Percentiles rank a stretch among this genome's conserved stretches.
These are phyloP conservation scores for Endotrypanum monterogeii DNA, from an alignment of 208 protist species.

Conservation along the genomic window DNA sequence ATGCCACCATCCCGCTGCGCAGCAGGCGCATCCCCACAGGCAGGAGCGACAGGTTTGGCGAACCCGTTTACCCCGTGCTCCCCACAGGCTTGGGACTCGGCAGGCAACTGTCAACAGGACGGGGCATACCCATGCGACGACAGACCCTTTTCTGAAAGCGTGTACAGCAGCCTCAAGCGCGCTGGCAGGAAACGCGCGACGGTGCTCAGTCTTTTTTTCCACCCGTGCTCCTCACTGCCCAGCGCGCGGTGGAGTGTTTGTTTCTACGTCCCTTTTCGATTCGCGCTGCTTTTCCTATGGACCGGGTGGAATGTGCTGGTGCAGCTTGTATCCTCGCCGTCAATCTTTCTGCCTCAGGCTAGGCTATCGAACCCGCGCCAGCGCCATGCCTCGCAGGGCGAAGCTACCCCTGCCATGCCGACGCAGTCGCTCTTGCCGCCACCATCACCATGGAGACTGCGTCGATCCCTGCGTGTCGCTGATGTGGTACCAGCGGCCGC, in stretches of 20 bases:
- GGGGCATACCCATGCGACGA: slow-evolving; percentile 20
- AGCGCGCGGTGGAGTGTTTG: slow-evolving; percentile 6
- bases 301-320: slow-evolving; percentile 18
- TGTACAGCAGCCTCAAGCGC: slow-evolving; percentile 15
- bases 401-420: background rate
- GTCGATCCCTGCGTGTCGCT: slow-evolving; percentile 18
- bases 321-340: slow-evolving; percentile 9
- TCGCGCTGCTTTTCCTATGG: slow-evolving; percentile 32
- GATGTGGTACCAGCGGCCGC: slow-evolving; percentile 24
- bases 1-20: background rate
- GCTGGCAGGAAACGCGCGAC: slow-evolving; percentile 12
- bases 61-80: background rate
- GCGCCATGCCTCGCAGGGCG: background rate
- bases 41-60: background rate
- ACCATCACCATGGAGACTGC: slow-evolving; percentile 19
- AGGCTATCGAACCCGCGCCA: background rate
- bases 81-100: background rate
- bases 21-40: background rate
- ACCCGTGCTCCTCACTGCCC: slow-evolving; percentile 27
- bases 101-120: slow-evolving; percentile 5
- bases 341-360: background rate
- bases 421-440: background rate
- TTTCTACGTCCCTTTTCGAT: slow-evolving; percentile 21
- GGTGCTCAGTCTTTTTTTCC: slow-evolving; percentile 29
- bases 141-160: slow-evolving; percentile 17